These are phyloP conservation scores for Magnolia officinalis DNA, from an alignment of 164 flowering plant genomes.

Conservation along the genomic window DNA sequence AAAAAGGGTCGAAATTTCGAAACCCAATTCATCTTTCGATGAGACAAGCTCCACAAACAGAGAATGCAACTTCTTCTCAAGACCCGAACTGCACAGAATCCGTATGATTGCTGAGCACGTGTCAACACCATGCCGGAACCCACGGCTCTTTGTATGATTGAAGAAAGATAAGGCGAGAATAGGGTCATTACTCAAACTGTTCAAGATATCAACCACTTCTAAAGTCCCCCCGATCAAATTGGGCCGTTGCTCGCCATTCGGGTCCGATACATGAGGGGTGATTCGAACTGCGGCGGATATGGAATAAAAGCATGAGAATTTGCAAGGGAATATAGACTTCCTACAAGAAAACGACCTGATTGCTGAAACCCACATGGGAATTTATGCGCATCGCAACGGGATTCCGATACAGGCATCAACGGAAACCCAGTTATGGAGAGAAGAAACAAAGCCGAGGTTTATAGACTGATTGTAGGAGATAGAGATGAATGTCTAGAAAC, in stretches of 20 bases:
- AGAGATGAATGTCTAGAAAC: background rate
- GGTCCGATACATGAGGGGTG: background rate
- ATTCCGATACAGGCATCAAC: background rate
- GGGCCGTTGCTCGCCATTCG: constrained; percentile 12
- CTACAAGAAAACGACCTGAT: constrained; percentile 6
- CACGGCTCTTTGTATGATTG: constrained; percentile 31
- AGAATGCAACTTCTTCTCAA: constrained; percentile 35
- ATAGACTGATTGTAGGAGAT: background rate
- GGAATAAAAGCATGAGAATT: constrained; percentile 8
- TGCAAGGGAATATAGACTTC: constrained; percentile 8
- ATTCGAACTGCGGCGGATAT: constrained; percentile 9
- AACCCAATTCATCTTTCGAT: constrained; percentile 21
- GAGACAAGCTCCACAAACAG: constrained; percentile 52
- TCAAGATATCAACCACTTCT: constrained; percentile 32
- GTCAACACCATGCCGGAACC: constrained; percentile 41
- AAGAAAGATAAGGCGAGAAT: constrained; percentile 45
- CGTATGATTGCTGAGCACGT: constrained; percentile 43
- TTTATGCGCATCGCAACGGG: constrained; percentile 1
- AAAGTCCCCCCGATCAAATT: background rate
- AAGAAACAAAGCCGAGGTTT: background rate
- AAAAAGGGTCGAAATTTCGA: constrained; percentile 40
- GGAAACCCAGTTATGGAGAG: background rate
- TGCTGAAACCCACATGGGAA: constrained; percentile 27
- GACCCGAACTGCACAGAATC: constrained; percentile 44
- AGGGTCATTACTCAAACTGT: constrained; percentile 44